phyloP scores from a whole-genome alignment of 208 protist genomes.

The Vickermania ingenoplastis region DNA sequence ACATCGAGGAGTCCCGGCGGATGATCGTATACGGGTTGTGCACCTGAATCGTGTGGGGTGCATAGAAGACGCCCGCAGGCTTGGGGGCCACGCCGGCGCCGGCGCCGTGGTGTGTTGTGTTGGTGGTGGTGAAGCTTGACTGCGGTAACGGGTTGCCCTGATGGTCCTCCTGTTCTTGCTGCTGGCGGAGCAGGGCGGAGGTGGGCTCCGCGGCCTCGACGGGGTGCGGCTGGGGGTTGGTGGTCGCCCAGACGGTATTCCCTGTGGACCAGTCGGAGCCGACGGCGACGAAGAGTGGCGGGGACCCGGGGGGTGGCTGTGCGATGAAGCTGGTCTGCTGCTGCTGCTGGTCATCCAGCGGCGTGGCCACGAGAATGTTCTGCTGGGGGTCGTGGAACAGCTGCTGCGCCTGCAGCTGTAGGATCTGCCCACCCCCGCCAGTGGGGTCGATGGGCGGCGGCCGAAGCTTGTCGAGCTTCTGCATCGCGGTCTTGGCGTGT shows the following conservation, averaged over 20 bases:
- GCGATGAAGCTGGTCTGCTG: neutral
- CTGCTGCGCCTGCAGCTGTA: constrained; percentile 1
- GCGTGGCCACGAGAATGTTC: neutral
- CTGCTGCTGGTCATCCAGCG: neutral
- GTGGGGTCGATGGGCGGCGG: neutral
- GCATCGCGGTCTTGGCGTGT: neutral
- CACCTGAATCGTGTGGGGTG: neutral
- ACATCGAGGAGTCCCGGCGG: neutral
- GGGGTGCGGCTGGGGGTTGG: neutral
- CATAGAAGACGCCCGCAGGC: neutral
- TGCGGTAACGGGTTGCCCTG: neutral
- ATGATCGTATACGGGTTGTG: neutral
- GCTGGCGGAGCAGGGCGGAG: neutral
- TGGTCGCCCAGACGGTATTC: neutral
- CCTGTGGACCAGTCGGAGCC: neutral
- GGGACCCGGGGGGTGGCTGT: neutral
- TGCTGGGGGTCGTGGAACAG: neutral
- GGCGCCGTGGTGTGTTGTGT: neutral
- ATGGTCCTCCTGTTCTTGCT: neutral
- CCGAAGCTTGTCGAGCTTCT: neutral
- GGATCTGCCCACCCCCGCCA: neutral
- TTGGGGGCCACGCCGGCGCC: neutral
- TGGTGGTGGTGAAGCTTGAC: neutral
- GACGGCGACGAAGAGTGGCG: neutral
- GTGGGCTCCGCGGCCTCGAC: neutral